phyloP scores from a whole-genome alignment of 768 basidiomycete species.

The Aureoboletus auriporus region DNA sequence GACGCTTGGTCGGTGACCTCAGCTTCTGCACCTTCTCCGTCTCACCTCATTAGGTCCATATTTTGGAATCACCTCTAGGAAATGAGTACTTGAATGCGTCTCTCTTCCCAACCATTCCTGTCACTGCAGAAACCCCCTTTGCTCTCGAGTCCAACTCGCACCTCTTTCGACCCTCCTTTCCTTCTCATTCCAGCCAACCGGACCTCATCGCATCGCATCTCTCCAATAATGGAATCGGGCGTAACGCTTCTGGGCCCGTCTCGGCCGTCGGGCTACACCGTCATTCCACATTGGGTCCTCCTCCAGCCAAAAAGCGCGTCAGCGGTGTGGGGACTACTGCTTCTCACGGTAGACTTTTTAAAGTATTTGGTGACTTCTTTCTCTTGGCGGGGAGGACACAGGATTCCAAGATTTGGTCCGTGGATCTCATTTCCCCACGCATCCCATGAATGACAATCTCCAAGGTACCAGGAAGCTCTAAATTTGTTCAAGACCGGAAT shows the following conservation, averaged over 20 bases:
- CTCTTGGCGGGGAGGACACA: constrained; percentile 80
- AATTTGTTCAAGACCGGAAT: constrained; percentile 67
- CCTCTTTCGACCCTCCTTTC: constrained; percentile 40
- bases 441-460: constrained; percentile 17
- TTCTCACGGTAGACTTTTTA: constrained; percentile 82
- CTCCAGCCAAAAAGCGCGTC: constrained; percentile 52
- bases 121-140: constrained; percentile 55
- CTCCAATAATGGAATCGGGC: constrained; percentile 40
- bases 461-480: constrained; percentile 84
- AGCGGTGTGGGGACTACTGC: constrained; percentile 64
- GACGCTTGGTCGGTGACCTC: constrained; percentile 62
- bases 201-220: constrained; percentile 38
- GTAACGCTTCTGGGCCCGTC: constrained; percentile 45
- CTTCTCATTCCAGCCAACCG: constrained; percentile 52
- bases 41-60: constrained; percentile 53
- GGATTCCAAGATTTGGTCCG: constrained; percentile 79
- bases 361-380: constrained; percentile 86
- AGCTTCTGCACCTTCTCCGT: background rate
- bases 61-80: constrained; percentile 77
- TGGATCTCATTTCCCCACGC: constrained; percentile 6
- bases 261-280: constrained; percentile 35
- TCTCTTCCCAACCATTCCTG: constrained; percentile 59
- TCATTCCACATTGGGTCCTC: constrained; percentile 46
- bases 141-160: constrained; percentile 46
- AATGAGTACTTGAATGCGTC: constrained; percentile 80